Conservation (phyloP, 2,329 filamentous ascomycete genomes). For the Colletotrichum melonis region DNA sequence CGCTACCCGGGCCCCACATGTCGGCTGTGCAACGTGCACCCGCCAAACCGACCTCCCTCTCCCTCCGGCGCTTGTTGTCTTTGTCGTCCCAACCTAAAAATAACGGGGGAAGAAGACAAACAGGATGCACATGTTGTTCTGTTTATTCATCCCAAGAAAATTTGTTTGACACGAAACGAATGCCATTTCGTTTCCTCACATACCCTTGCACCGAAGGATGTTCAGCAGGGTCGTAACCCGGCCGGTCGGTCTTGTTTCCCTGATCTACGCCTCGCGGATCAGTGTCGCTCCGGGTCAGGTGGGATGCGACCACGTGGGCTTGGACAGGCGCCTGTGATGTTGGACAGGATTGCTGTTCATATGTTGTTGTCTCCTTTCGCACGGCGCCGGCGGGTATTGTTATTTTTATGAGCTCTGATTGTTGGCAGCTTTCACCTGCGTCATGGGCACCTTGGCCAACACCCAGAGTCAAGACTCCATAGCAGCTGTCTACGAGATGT, state of each 20-base stretch:
- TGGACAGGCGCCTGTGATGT: not conserved
- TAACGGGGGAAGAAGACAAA: conserved; percentile 19
- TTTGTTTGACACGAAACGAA: not conserved
- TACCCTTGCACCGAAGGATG: not conserved
- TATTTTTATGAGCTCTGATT: not conserved
- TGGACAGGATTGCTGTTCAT: not conserved
- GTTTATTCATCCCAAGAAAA: conserved; percentile 17
- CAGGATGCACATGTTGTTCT: not conserved
- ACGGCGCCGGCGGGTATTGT: not conserved
- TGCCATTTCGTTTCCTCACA: not conserved
- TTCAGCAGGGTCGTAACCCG: conserved; percentile 3
- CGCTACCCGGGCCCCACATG: not conserved
- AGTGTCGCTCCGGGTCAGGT: conserved; percentile 11
- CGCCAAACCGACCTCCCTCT: not conserved
- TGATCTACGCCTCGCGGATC: conserved; percentile 32
- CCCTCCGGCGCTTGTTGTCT: conserved; percentile 22
- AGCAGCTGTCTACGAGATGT: not conserved
- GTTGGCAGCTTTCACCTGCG: not conserved
- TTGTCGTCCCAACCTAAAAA: conserved; percentile 24
- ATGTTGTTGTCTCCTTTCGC: not conserved
- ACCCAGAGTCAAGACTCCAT: not conserved
- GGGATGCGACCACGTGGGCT: conserved; percentile 1
- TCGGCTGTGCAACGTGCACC: conserved; percentile 16
- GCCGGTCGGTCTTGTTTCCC: not conserved
- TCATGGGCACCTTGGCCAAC: not conserved